Evolutionary conservation across 768 basidiomycete species (phyloP).

Genomic region (Asterophora lycoperdoides): DNA sequence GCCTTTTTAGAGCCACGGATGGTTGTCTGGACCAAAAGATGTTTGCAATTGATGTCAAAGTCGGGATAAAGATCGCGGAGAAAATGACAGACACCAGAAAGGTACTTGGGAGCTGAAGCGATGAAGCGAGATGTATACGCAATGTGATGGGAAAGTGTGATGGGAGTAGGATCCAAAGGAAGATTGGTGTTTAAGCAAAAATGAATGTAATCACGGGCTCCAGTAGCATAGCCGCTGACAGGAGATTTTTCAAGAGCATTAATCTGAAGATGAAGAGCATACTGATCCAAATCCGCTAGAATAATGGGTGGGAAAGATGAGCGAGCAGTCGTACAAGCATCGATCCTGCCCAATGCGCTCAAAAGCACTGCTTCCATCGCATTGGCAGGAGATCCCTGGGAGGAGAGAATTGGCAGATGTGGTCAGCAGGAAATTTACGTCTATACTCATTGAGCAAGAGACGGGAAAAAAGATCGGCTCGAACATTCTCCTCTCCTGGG

Average conservation of each 20-base stretch:
- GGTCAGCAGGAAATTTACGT: conserved; percentile 12
- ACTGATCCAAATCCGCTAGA: conserved; percentile 14
- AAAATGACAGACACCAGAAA: conserved; percentile 22
- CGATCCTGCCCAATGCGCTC: conserved; percentile 11
- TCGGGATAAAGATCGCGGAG: conserved; percentile 21
- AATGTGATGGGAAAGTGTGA: conserved; percentile 8
- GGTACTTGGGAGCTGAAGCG: conserved; percentile 15
- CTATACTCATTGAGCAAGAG: conserved; percentile 14
- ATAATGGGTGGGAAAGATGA: conserved; percentile 8
- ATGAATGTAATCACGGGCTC: conserved; percentile 18
- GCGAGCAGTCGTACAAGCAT: not conserved
- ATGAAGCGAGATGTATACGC: conserved; percentile 2
- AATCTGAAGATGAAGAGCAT: conserved; percentile 13
- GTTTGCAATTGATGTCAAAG: conserved; percentile 16
- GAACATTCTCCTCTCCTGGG: conserved; percentile 12
- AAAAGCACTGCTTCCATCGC: conserved; percentile 20
- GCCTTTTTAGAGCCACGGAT: conserved; percentile 16
- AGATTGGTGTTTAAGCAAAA: conserved; percentile 15
- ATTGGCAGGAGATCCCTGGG: conserved; percentile 17
- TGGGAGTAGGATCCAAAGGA: conserved; percentile 18
- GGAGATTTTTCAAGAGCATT: conserved; percentile 20
- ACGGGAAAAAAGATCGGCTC: conserved; percentile 17
- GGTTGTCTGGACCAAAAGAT: conserved; percentile 16
- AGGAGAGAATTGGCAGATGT: conserved; percentile 15
- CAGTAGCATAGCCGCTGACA: conserved; percentile 14